Conservation (phyloP, 768 basidiomycete species). For the Trametes cingulata region DNA sequence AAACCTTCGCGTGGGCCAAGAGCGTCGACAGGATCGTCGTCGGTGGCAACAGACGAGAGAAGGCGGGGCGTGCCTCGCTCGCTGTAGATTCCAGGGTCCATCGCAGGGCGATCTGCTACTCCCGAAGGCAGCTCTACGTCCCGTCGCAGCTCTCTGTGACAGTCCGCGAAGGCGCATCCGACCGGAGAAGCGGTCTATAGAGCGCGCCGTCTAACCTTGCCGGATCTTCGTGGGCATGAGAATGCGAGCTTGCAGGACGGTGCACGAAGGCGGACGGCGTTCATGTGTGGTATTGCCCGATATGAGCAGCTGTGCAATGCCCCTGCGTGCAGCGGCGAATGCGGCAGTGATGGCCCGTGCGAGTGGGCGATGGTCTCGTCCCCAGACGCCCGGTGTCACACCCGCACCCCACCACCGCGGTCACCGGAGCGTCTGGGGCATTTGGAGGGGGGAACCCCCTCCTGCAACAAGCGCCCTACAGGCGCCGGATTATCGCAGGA, state of each 20-base stretch:
- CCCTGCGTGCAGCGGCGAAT: conserved; percentile 1
- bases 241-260: too few species aligned
- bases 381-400: too few species aligned
- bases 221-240: background rate
- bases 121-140: background rate
- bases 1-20: background rate
- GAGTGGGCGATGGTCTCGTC: background rate
- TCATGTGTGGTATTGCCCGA: background rate
- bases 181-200: background rate
- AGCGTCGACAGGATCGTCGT: background rate
- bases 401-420: too few species aligned
- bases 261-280: background rate
- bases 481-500: too few species aligned
- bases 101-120: background rate
- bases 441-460: background rate
- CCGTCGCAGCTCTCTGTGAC: background rate
- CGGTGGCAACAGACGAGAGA: background rate
- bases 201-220: background rate
- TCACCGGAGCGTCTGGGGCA: too few species aligned
- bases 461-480: too few species aligned
- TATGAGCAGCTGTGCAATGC: background rate
- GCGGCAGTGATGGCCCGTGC: background rate
- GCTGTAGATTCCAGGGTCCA: background rate
- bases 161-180: background rate
- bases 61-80: background rate